Percentiles rank a stretch among this genome's conserved stretches.
These are phyloP conservation scores for Barnettozyma californica DNA, from an alignment of 805 yeast species.

Conservation along the genomic window DNA sequence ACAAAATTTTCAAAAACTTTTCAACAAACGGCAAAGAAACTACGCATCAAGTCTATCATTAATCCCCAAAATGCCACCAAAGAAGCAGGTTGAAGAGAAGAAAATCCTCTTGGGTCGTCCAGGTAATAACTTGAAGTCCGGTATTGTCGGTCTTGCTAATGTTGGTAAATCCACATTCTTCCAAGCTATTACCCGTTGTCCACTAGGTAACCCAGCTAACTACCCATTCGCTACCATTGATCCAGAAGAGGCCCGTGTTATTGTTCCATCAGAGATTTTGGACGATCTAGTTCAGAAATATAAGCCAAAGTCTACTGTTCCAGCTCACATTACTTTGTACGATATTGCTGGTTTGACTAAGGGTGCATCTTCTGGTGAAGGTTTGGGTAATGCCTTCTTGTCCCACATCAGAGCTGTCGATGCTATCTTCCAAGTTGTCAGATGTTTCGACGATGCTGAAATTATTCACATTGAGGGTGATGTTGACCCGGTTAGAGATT, in stretches of 20 bases:
- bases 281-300: constrained; percentile 71
- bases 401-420: constrained; percentile 96
- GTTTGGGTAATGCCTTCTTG: constrained; percentile 95
- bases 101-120: constrained; percentile 82
- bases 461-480: constrained; percentile 96
- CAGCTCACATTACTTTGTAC: constrained; percentile 87
- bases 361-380: constrained; percentile 96
- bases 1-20: constrained; percentile 1
- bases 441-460: constrained; percentile 97
- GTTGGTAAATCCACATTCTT: constrained; percentile 97
- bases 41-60: not conserved
- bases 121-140: constrained; percentile 68
- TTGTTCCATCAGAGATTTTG: constrained; percentile 86
- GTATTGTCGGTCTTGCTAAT: constrained; percentile 92
- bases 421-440: constrained; percentile 95
- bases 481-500: constrained; percentile 91
- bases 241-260: constrained; percentile 96
- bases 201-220: constrained; percentile 94
- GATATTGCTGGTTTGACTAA: constrained; percentile 98
- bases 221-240: constrained; percentile 98
- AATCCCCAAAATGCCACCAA: constrained; percentile 53
- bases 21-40: not conserved
- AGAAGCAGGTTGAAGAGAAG: constrained; percentile 63
- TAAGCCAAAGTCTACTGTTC: constrained; percentile 80
- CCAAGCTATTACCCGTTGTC: constrained; percentile 92